Conservation (phyloP, 306 rosid species). For the Vigna unguiculata region DNA sequence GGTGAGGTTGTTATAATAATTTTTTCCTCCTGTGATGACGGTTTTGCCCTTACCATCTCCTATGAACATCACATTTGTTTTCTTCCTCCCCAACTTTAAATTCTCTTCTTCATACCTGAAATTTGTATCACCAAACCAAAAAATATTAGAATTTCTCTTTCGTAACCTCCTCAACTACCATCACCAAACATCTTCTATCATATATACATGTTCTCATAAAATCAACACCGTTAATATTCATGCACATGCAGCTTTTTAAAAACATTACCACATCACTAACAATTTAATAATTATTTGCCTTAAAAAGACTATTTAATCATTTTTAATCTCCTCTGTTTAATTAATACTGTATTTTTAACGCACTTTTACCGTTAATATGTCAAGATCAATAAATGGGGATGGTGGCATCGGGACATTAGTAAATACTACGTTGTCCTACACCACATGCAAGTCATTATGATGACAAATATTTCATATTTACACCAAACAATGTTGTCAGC, state of each 20-base stretch:
- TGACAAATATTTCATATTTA: background rate
- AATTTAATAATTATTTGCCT: background rate
- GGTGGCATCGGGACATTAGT: background rate
- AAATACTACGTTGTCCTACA: conserved; percentile 2
- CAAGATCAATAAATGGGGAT: conserved; percentile 12
- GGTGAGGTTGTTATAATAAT: conserved; percentile 48
- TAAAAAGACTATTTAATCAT: background rate
- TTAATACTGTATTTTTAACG: background rate
- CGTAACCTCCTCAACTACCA: background rate
- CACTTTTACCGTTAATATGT: background rate
- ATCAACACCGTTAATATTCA: background rate
- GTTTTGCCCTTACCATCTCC: conserved; percentile 92
- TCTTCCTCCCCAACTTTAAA: conserved; percentile 90
- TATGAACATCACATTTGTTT: conserved; percentile 76
- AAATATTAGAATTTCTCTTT: background rate
- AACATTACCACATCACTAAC: background rate
- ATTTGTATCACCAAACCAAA: background rate
- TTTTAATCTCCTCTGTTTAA: background rate
- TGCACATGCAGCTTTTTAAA: background rate
- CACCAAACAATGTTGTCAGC: background rate
- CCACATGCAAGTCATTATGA: background rate
- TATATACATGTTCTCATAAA: background rate
- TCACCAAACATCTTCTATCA: background rate
- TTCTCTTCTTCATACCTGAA: conserved; percentile 82
- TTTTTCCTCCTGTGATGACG: conserved; percentile 69